phyloP scores from a whole-genome alignment of 2,329 filamentous ascomycete genomes.

The Triangularia setosa region DNA sequence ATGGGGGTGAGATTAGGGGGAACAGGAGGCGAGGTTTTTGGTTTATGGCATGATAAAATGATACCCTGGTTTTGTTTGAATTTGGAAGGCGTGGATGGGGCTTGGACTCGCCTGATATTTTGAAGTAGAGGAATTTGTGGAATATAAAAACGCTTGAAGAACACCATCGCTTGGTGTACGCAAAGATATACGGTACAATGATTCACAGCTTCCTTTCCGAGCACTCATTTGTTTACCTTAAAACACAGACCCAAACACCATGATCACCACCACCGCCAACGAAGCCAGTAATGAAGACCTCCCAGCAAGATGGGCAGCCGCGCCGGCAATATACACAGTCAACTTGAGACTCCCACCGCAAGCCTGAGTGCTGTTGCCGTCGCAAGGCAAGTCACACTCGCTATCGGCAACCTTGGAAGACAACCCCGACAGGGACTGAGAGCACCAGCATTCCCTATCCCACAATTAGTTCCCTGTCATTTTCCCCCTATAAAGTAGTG shows the following conservation, averaged over 20 bases:
- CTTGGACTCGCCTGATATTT: background rate
- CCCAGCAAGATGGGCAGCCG: background rate
- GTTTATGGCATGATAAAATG: background rate
- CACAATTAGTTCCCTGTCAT: background rate
- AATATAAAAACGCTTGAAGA: too few relatives aligned
- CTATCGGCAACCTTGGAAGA: constrained; percentile 43
- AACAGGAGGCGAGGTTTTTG: background rate
- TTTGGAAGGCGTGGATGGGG: background rate
- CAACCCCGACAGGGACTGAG: constrained; percentile 44
- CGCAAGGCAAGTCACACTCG: constrained; percentile 50
- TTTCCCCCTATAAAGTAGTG: background rate
- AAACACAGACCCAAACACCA: background rate
- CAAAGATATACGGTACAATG: background rate
- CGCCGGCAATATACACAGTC: constrained; percentile 27
- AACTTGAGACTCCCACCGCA: constrained; percentile 53
- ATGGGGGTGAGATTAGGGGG: too few relatives aligned
- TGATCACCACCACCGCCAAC: background rate
- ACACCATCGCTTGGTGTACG: too few relatives aligned
- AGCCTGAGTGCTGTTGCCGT: constrained; percentile 46
- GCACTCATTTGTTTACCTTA: background rate
- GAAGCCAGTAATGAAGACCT: background rate
- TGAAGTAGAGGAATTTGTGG: too few relatives aligned
- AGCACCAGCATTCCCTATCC: constrained; percentile 60
- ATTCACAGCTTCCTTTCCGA: background rate
- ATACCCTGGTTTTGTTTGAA: background rate